Conservation (phyloP, 768 basidiomycete species). For the Hydnum rufescens region DNA sequence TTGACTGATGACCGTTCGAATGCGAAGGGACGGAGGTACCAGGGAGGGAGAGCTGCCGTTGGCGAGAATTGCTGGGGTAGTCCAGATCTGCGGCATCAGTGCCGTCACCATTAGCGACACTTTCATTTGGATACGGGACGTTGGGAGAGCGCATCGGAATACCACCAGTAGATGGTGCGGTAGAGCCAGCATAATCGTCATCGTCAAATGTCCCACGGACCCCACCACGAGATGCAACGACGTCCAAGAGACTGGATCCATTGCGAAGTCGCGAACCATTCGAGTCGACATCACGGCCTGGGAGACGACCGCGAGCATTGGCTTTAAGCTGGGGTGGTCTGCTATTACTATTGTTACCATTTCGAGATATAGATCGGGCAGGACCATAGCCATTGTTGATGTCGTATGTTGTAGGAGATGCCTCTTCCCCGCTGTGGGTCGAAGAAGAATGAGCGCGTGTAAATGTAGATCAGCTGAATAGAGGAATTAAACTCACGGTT, state of each 20-base stretch:
- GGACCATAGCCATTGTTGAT: not conserved
- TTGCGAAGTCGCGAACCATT: not conserved
- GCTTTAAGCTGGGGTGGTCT: not conserved
- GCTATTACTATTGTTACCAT: not conserved
- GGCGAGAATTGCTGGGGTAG: too few relatives aligned
- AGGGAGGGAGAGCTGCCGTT: not conserved
- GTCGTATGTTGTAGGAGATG: not conserved
- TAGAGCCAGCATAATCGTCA: slow-evolving; percentile 7
- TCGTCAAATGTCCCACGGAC: slow-evolving; percentile 7
- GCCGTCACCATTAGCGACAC: slow-evolving; percentile 5
- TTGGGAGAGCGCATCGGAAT: not conserved
- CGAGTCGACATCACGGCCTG: not conserved
- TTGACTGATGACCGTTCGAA: not conserved
- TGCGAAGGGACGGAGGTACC: not conserved
- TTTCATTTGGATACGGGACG: slow-evolving; percentile 3
- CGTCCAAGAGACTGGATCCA: slow-evolving; percentile 6
- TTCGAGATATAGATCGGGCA: not conserved
- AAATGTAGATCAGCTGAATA: too few relatives aligned
- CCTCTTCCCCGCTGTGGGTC: not conserved
- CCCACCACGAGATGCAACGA: slow-evolving; percentile 8
- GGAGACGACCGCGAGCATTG: not conserved
- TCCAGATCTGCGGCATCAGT: not conserved
- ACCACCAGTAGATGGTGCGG: not conserved
- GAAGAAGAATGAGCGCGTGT: not conserved
- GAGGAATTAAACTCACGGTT: too few relatives aligned